Evolutionary conservation across 352 stramenopile species (phyloP).

Genomic region (Thraustochytrium striatum): DNA sequence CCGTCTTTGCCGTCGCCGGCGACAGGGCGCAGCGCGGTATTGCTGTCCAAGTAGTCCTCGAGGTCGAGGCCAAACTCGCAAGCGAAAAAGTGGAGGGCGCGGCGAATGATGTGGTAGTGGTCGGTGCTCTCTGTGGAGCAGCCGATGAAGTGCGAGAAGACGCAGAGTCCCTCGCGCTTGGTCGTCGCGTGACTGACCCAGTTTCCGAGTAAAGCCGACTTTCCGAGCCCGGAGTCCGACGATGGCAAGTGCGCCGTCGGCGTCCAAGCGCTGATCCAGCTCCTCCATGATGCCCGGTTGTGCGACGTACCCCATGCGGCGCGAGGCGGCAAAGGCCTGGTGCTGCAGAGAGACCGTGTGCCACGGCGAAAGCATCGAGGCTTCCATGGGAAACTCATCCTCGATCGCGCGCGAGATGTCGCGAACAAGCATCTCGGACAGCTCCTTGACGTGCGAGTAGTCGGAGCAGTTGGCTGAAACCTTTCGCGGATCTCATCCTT

Average conservation of each 20-base stretch:
- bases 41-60: neutral
- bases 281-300: neutral
- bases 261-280: neutral
- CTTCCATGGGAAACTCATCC: slow-evolving; percentile 35
- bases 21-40: neutral
- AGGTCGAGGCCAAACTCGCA: slow-evolving; percentile 9
- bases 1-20: too few species aligned
- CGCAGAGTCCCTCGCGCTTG: neutral
- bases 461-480: neutral
- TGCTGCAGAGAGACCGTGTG: slow-evolving; percentile 17
- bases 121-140: slow-evolving; percentile 38
- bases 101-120: slow-evolving; percentile 36
- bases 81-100: slow-evolving; percentile 13
- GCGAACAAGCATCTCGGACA: slow-evolving; percentile 15
- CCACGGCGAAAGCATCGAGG: neutral
- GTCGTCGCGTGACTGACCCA: neutral
- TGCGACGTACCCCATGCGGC: slow-evolving; percentile 27
- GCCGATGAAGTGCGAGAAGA: slow-evolving; percentile 31
- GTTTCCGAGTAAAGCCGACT: slow-evolving; percentile 29
- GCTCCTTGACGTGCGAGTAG: neutral
- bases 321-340: slow-evolving; percentile 29
- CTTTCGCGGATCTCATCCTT: slow-evolving; percentile 29
- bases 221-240: neutral
- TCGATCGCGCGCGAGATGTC: slow-evolving; percentile 32
- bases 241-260: neutral